Evolutionary conservation across 306 rosid species (phyloP), one percentile per base, ranked within the genome.

Genomic region (Casuarina cunninghamiana): DNA sequence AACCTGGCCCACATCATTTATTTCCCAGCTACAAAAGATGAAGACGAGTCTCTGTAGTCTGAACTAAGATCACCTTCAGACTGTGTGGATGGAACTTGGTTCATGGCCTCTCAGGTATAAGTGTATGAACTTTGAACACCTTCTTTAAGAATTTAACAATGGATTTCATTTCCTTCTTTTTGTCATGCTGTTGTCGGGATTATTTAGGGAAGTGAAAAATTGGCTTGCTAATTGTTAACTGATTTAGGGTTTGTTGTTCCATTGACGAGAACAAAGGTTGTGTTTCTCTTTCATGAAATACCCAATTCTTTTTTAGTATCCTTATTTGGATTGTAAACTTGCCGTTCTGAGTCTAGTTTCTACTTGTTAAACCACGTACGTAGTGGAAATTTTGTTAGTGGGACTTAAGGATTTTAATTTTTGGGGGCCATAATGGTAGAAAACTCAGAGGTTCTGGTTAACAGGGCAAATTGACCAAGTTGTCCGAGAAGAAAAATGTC

Each of bases 41-140:
- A 26, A 26, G 32, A 26, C 0, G 32, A 26, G 32, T 26, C 32
- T 26, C 32, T 0, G 32, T 1, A 26, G 32, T 26, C 32, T 26
- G 32, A 26, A 26, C 32, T 26, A 26, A 26, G 0, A 26, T 26
- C 32, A 26, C 32, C 32, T 26, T 26, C 26, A 76, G 87, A 87
- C 37, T 92, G 89, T 90, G 79, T 87, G 10, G 84, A 75, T 77
- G 83, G 80, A 26, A 84, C 79, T 74, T 92, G 97, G 93, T 60
- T 86, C 45, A 60, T 77, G 85, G 77, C 84, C 76, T 90, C 90
- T 62, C 82, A 88, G 97, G 95, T 26, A 26, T 26, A 26, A 26
- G 32, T 90, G 79, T 79, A 58, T 7, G 63, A 68, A 32, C 2
- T 75, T 42, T 2, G 4, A 39, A 10, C 1, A 5, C 19, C 60